Percentiles rank a stretch among this genome's conserved stretches.
phyloP scores from a whole-genome alignment of 2,329 filamentous ascomycete genomes.

The Fusarium robinianum region DNA sequence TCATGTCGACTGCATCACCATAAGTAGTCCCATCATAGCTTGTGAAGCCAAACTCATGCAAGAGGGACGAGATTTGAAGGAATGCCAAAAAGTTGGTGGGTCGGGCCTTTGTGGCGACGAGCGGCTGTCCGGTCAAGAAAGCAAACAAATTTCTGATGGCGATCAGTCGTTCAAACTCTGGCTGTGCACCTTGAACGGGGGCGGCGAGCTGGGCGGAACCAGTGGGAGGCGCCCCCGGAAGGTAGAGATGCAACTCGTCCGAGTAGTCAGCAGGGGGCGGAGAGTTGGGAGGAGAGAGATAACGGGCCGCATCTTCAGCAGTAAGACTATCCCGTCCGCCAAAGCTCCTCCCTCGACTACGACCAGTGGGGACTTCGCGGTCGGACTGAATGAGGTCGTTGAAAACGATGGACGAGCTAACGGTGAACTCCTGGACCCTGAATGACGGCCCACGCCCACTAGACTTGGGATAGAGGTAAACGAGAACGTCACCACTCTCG shows the following conservation, averaged over 20 bases:
- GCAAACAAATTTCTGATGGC: conserved; percentile 68
- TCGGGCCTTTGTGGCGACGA: conserved; percentile 60
- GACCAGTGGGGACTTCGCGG: conserved; percentile 38
- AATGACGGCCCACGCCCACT: conserved; percentile 61
- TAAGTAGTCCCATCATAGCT: conserved; percentile 61
- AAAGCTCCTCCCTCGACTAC: conserved; percentile 51
- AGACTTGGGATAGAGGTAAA: conserved; percentile 60
- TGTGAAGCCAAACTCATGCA: conserved; percentile 62
- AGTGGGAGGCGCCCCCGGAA: conserved; percentile 52
- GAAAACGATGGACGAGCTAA: conserved; percentile 60
- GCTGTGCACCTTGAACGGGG: conserved; percentile 40
- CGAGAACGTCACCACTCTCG: conserved; percentile 59
- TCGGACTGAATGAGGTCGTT: conserved; percentile 57
- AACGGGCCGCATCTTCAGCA: conserved; percentile 54
- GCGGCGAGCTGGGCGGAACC: conserved; percentile 41
- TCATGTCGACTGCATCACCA: conserved; percentile 63
- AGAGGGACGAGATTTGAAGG: conserved; percentile 55
- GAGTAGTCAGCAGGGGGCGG: conserved; percentile 45
- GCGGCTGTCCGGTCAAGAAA: conserved; percentile 65
- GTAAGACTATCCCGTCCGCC: conserved; percentile 53
- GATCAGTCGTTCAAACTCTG: conserved; percentile 59
- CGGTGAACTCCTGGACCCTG: conserved; percentile 59
- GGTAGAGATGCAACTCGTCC: conserved; percentile 56
- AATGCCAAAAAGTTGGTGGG: conserved; percentile 60
- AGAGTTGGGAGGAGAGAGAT: conserved; percentile 44